These are phyloP conservation scores for Colletotrichum chlorophyti DNA, from an alignment of 2,329 filamentous ascomycete genomes.

Conservation along the genomic window DNA sequence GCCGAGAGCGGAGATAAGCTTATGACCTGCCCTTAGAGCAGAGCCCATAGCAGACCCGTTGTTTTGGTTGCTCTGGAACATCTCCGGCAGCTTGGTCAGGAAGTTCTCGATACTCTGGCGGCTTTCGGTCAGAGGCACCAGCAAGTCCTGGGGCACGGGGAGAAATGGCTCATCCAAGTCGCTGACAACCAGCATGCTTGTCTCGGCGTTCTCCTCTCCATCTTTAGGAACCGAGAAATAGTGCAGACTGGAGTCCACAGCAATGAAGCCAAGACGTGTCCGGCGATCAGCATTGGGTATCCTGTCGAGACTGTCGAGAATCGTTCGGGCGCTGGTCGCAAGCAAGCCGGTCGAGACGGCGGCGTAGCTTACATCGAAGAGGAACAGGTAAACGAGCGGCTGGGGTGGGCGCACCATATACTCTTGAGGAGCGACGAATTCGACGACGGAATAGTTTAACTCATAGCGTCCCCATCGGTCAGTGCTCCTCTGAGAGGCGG, in stretches of 20 bases:
- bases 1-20: constrained; percentile 91
- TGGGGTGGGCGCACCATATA: constrained; percentile 99
- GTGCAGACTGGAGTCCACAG: constrained; percentile 91
- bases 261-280: constrained; percentile 92
- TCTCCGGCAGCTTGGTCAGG: constrained; percentile 87
- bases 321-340: constrained; percentile 90
- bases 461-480: constrained; percentile 93
- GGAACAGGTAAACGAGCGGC: constrained; percentile 92
- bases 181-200: constrained; percentile 91
- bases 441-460: constrained; percentile 94
- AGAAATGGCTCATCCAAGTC: constrained; percentile 97
- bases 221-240: constrained; percentile 96
- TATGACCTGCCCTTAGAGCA: constrained; percentile 90
- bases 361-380: constrained; percentile 92
- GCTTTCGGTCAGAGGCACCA: constrained; percentile 89
- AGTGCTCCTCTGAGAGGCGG: constrained; percentile 85
- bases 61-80: constrained; percentile 96
- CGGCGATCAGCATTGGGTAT: constrained; percentile 98
- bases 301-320: constrained; percentile 91
- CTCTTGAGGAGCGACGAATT: constrained; percentile 97
- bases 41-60: constrained; percentile 94
- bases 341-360: constrained; percentile 89
- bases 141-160: constrained; percentile 87
- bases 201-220: constrained; percentile 81
- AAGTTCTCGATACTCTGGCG: constrained; percentile 91